Evolutionary conservation across 257 asterid genomes (phyloP).

Genomic region (Sherardia arvensis): DNA sequence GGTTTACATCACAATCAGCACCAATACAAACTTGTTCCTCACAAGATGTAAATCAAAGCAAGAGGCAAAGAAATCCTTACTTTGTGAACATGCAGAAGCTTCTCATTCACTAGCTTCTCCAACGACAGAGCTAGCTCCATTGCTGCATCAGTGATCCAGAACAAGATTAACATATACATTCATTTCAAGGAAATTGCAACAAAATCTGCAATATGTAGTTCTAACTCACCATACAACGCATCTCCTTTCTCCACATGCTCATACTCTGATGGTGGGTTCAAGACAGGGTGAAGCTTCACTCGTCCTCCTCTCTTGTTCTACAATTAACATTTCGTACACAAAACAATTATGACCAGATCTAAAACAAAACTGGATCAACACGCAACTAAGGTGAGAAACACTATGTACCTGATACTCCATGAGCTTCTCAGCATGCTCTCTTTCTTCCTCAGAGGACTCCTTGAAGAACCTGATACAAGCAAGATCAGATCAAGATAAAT

Average conservation of each 20-base stretch:
- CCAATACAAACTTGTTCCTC: neutral
- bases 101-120: constrained; percentile 62
- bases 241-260: constrained; percentile 80
- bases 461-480: constrained; percentile 55
- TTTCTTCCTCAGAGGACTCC: constrained; percentile 76
- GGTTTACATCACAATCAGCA: neutral
- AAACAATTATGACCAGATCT: neutral
- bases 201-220: neutral
- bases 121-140: constrained; percentile 70
- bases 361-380: neutral
- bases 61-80: constrained; percentile 23
- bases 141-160: constrained; percentile 34
- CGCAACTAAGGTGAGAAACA: neutral
- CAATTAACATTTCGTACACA: neutral
- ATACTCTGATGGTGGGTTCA: constrained; percentile 51
- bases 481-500: constrained; percentile 1
- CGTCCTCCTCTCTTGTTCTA: constrained; percentile 84
- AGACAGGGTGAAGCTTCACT: constrained; percentile 46
- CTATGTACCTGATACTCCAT: constrained; percentile 70
- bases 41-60: neutral
- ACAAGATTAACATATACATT: neutral
- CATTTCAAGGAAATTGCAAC: neutral
- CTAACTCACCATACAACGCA: constrained; percentile 55
- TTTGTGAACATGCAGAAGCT: constrained; percentile 43
- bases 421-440: constrained; percentile 81